Evolutionary conservation across 2,329 filamentous ascomycete species (phyloP), one percentile per base, ranked within the genome.

Genomic region (Penicillium sp.): DNA sequence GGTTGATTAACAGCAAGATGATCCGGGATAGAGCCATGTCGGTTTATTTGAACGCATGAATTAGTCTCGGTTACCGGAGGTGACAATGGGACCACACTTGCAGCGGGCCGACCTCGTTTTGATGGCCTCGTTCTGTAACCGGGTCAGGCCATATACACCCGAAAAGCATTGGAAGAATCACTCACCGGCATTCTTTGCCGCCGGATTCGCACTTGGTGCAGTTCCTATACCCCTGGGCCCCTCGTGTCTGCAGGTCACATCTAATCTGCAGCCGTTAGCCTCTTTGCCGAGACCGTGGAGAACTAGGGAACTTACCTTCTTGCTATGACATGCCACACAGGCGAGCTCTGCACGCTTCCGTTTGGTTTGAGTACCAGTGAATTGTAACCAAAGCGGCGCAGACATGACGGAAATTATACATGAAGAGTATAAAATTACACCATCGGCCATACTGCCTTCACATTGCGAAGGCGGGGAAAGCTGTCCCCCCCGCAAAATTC

Each of bases 171-270:
- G 10, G 12, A 35, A 40, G 17, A 13, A 17, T 25, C 12, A 27
- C 58, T 33, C 48, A 60, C 58, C 58, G 58, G 41, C 58, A 60
- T 41, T 60, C 58, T 17, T 60, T 60, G 13, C 54, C 45, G n/a
- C 49, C 49, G 47, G 49, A n/a, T 35, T 55, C 58, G 8, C 58
- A 60, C 21, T 60, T 60, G 21, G 43, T 60, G 23, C 58, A 60
- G n/a, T 60, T 43, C 6, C 29, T 54, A 33, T 57, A 33, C 19
- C 58, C 58, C n/a, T 60, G 58, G 15, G 25, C 33, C 15, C 50
- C 54, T 45, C 58, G 58, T 10, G 23, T 37, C 50, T 60, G 58
- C 37, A 60, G 50, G 43, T 60, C 58, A 17, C 58, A 60, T 37
- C 58, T 50, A 54, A 60, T 60, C 58, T 60, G 35, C n/a, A 17